These are phyloP conservation scores for Chrysoporthe austroafricana DNA, from an alignment of 2,329 filamentous ascomycete species.

Conservation along the genomic window DNA sequence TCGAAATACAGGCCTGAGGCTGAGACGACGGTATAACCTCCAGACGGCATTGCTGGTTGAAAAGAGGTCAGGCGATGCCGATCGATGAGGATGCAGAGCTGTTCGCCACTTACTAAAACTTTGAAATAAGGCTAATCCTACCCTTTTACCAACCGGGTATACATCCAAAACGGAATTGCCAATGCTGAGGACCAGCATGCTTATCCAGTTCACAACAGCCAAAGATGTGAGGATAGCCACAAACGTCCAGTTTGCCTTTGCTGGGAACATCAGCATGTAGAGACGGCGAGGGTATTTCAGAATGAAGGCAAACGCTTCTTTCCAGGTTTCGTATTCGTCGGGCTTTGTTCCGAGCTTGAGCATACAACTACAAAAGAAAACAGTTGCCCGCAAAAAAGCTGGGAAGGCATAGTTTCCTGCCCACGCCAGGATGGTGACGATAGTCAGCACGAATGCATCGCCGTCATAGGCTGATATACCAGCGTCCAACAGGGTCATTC, in stretches of 20 bases:
- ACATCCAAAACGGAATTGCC: conserved; percentile 50
- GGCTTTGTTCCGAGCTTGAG: conserved; percentile 38
- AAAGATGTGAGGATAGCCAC: conserved; percentile 50
- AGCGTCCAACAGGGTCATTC: conserved; percentile 59
- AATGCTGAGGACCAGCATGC: conserved; percentile 57
- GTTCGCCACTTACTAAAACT: conserved; percentile 33
- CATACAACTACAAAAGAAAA: conserved; percentile 25
- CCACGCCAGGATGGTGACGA: conserved; percentile 40
- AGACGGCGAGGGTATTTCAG: conserved; percentile 61
- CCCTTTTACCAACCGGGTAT: conserved; percentile 48
- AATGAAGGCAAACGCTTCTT: conserved; percentile 51
- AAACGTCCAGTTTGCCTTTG: conserved; percentile 54
- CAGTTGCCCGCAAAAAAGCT: conserved; percentile 47
- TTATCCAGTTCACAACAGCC: conserved; percentile 56
- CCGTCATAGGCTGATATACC: conserved; percentile 54
- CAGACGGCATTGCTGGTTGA: conserved; percentile 48
- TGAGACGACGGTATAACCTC: conserved; percentile 57
- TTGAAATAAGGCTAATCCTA: conserved; percentile 59
- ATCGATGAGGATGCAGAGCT: too few relatives aligned
- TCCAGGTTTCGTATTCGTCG: conserved; percentile 42
- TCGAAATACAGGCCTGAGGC: conserved; percentile 49
- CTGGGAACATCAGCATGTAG: conserved; percentile 67
- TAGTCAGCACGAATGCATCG: conserved; percentile 38
- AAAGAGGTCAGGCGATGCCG: not conserved
- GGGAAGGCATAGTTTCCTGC: conserved; percentile 58